Conservation (phyloP, 2,329 filamentous ascomycete species). For the Exophiala alcalophila region DNA sequence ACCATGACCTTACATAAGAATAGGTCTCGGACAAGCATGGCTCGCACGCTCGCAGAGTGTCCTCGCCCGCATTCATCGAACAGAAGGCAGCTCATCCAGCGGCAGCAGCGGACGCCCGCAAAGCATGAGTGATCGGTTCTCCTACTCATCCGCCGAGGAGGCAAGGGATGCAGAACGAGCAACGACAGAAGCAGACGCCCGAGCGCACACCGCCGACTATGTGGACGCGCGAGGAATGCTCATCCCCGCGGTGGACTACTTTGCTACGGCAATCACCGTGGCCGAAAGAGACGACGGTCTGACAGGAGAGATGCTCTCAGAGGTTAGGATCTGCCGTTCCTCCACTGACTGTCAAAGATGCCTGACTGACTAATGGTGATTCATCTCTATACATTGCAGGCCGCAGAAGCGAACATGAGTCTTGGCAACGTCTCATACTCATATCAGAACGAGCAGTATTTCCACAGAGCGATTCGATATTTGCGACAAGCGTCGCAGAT, state of each 20-base stretch:
- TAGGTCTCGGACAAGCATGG: conserved; percentile 53
- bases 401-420: conserved; percentile 54
- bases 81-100: conserved; percentile 41
- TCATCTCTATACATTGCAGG: conserved; percentile 34
- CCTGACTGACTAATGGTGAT: conserved; percentile 18
- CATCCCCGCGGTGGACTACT: conserved; percentile 52
- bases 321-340: conserved; percentile 35
- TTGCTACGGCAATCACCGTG: conserved; percentile 46
- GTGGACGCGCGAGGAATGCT: conserved; percentile 53
- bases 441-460: conserved; percentile 45
- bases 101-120: conserved; percentile 33
- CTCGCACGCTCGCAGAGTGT: conserved; percentile 50
- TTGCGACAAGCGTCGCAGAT: conserved; percentile 45
- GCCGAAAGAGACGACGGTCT: conserved; percentile 40
- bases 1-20: conserved; percentile 5
- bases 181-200: conserved; percentile 38
- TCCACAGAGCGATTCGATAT: conserved; percentile 46
- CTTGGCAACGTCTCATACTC: conserved; percentile 50
- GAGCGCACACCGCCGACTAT: conserved; percentile 44
- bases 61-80: conserved; percentile 48
- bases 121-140: conserved; percentile 14
- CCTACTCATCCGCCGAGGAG: conserved; percentile 30
- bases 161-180: conserved; percentile 33
- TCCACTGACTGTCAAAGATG: conserved; percentile 17
- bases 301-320: conserved; percentile 45